Evolutionary conservation across 1,139 yeast species (phyloP).

Genomic region (Suhomyces atakaporum): DNA sequence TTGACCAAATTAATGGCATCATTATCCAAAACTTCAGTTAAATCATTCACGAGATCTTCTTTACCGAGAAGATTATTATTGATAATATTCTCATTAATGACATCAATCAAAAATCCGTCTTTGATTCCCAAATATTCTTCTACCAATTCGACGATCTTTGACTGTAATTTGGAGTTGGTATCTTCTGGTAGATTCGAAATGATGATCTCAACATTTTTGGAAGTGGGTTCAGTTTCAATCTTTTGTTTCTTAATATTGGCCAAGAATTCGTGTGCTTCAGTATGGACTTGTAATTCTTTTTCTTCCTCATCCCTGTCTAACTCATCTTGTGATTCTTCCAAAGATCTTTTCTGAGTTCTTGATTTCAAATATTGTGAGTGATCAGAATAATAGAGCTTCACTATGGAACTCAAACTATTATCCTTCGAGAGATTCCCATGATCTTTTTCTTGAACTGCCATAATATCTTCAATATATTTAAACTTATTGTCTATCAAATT

Average conservation of each 20-base stretch:
- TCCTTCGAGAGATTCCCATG: conserved; percentile 1
- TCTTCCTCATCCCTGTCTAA: conserved; percentile 30
- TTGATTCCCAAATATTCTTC: conserved; percentile 55
- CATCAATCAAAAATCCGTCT: conserved; percentile 52
- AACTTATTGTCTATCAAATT: conserved; percentile 40
- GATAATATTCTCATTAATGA: conserved; percentile 40
- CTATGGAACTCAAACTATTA: conserved; percentile 5
- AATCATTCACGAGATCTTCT: conserved; percentile 41
- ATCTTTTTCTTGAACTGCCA: conserved; percentile 15
- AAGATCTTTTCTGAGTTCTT: conserved; percentile 30
- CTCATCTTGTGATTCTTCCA: conserved; percentile 40
- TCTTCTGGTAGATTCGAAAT: conserved; percentile 20
- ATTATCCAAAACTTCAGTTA: conserved; percentile 56
- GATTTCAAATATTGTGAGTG: conserved; percentile 42
- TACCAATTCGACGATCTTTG: conserved; percentile 42
- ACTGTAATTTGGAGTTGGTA: conserved; percentile 22
- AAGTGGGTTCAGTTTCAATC: background rate
- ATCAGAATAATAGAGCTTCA: conserved; percentile 32
- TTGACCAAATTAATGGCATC: conserved; percentile 52
- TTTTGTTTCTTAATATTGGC: conserved; percentile 12
- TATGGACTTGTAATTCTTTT: conserved; percentile 15
- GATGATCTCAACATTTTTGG: conserved; percentile 2
- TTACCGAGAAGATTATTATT: conserved; percentile 31
- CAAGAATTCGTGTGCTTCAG: conserved; percentile 22
- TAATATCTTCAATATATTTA: conserved; percentile 35